phyloP scores from a whole-genome alignment of 306 rosid genomes.

The Lathyrus aphaca region DNA sequence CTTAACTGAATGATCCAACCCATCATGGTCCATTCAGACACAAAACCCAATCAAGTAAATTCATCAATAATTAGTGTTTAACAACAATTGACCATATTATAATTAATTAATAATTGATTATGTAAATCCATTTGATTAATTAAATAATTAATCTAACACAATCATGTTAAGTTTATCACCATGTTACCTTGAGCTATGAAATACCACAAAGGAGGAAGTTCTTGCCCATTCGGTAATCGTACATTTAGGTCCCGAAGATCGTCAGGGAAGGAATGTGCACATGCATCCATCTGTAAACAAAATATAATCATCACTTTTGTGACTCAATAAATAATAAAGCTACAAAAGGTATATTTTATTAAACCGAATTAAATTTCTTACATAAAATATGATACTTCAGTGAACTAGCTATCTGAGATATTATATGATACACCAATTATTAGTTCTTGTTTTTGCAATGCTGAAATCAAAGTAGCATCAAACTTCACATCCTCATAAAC shows the following conservation, averaged over 20 bases:
- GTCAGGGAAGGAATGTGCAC: slow-evolving; percentile 90
- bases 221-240: slow-evolving; percentile 72
- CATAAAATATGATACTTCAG: slow-evolving; percentile 50
- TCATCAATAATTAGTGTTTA: too few relatives aligned
- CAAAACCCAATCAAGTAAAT: too few relatives aligned
- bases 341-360: not conserved
- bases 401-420: slow-evolving; percentile 27
- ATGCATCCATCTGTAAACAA: slow-evolving; percentile 79
- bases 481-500: slow-evolving; percentile 35
- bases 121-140: too few relatives aligned
- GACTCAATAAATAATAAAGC: not conserved
- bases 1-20: too few relatives aligned
- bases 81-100: too few relatives aligned
- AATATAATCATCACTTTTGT: slow-evolving; percentile 3
- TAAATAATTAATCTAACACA: too few relatives aligned
- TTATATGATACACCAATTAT: slow-evolving; percentile 39
- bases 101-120: too few relatives aligned
- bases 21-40: too few relatives aligned
- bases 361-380: slow-evolving; percentile 50
- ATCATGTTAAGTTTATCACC: not conserved
- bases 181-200: slow-evolving; percentile 81
- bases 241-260: slow-evolving; percentile 76
- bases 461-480: slow-evolving; percentile 47
- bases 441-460: slow-evolving; percentile 34
- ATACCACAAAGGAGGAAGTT: slow-evolving; percentile 78